Evolutionary conservation across 805 yeast genomes (phyloP), one percentile per base, ranked within the genome.

Genomic region (Phaffomyces opuntiae): DNA sequence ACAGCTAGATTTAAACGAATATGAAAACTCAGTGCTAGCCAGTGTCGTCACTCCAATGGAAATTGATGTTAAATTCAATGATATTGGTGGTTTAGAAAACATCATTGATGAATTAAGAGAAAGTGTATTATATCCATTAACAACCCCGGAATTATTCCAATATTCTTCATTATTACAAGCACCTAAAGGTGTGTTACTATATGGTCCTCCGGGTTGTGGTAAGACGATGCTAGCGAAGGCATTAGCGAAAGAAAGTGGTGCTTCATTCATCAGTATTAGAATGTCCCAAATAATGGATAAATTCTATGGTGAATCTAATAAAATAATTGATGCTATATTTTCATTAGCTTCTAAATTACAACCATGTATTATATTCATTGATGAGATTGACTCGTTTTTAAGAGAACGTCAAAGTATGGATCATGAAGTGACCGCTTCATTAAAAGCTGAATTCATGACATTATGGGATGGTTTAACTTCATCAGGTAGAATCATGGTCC

Each of bases 191-290:
- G 90, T 93, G 50, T 78, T 93, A 62, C 85, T 87, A 95, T 93
- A 86, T 66, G 99, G 99, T 61, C 99, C 99, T 42, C 99, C 99
- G 27, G 99, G 99, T 78, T 93, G 99, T 13, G 99, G 99, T 86
- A 93, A 93, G 71, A 93, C 99, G 25, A 75, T 93, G 58, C 88
- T 93, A 96, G 99, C 99, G 2, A 83, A 99, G 66, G 99, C 99
- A n/a, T 98, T 93, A 42, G 99, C 99, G 40, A 93, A 93, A 61
- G 96, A 90, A 63, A 82, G 95, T 53, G 88, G 87, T 1, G 98
- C 98, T 0, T 88, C 83, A 55, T 91, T 91, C 66, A 76, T 91
- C 42, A 88, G 90, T 56, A 84, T 91, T 43, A 75, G 96, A 63
- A 86, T 91, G 95, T 88, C 96, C 25, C 81, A 91, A 3, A 80